A percentile compares a stretch with the other conserved stretches of the same genome.
Conservation (phyloP, 2,329 filamentous ascomycete genomes). For the Colletotrichum sidae region DNA sequence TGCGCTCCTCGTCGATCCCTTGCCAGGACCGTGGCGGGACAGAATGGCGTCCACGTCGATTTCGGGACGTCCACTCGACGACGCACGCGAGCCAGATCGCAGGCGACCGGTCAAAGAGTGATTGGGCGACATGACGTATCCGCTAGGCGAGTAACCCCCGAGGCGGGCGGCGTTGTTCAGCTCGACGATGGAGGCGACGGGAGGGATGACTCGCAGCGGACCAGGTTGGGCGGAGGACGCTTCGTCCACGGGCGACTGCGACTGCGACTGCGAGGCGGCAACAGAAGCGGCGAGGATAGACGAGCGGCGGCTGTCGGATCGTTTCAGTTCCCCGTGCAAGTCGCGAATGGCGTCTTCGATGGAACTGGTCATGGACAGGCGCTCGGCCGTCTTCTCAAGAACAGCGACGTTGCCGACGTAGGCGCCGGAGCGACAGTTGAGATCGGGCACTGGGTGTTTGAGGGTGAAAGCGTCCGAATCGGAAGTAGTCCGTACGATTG, state of each 20-base stretch:
- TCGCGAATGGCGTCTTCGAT: slow-evolving; percentile 83
- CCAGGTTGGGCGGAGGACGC: slow-evolving; percentile 40
- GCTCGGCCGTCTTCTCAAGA: slow-evolving; percentile 81
- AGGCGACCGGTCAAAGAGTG: slow-evolving; percentile 69
- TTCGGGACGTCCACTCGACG: slow-evolving; percentile 52
- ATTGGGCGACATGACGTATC: slow-evolving; percentile 75
- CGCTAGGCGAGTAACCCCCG: slow-evolving; percentile 77
- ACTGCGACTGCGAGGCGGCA: slow-evolving; percentile 36
- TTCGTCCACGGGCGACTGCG: slow-evolving; percentile 39
- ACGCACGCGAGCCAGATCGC: slow-evolving; percentile 66
- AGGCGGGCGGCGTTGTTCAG: slow-evolving; percentile 74
- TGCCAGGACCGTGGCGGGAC: slow-evolving; percentile 66
- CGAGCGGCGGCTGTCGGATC: slow-evolving; percentile 74
- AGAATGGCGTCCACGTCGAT: slow-evolving; percentile 55
- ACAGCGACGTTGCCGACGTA: slow-evolving; percentile 76
- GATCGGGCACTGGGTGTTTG: slow-evolving; percentile 71
- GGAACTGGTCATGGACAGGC: slow-evolving; percentile 78
- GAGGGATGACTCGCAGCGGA: slow-evolving; percentile 58
- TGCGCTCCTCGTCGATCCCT: slow-evolving; percentile 63
- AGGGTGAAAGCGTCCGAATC: slow-evolving; percentile 57
- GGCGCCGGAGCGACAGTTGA: slow-evolving; percentile 70
- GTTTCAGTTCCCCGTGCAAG: slow-evolving; percentile 77
- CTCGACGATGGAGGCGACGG: slow-evolving; percentile 73
- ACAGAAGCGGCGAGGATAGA: slow-evolving; percentile 67
- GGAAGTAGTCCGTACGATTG: slow-evolving; percentile 61